Evolutionary conservation across 768 basidiomycete genomes (phyloP).

Genomic region (Boletus tomentosulus): DNA sequence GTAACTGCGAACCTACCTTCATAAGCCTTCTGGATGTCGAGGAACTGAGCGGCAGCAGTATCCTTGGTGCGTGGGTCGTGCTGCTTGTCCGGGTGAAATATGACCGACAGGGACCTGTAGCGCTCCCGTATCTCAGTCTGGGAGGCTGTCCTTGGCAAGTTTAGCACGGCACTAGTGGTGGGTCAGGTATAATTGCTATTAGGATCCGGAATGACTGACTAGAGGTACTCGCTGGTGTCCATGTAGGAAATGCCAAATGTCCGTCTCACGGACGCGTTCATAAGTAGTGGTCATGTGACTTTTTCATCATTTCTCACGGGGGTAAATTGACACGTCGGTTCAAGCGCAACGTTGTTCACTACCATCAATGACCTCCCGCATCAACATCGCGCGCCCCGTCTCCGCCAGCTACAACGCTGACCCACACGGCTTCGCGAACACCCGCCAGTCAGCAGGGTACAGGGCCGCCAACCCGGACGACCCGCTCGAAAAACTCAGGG

Average conservation of each 20-base stretch:
- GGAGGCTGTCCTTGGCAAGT: constrained; percentile 60
- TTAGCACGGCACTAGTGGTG: constrained; percentile 52
- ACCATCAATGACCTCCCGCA: constrained; percentile 70
- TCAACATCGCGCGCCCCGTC: constrained; percentile 75
- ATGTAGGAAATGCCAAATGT: background rate
- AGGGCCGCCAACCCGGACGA: constrained; percentile 78
- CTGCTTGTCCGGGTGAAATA: constrained; percentile 86
- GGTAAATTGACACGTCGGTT: constrained; percentile 22
- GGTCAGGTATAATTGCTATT: background rate
- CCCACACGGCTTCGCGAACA: constrained; percentile 78
- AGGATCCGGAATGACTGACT: constrained; percentile 19
- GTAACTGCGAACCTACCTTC: constrained; percentile 47
- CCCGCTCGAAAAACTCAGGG: constrained; percentile 73
- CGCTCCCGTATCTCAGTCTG: constrained; percentile 70
- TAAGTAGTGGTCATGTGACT: constrained; percentile 21
- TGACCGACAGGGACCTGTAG: constrained; percentile 65
- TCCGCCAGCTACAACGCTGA: constrained; percentile 57
- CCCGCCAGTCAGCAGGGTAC: constrained; percentile 65
- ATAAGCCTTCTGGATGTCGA: constrained; percentile 79
- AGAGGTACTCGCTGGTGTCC: constrained; percentile 10
- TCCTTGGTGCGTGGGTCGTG: constrained; percentile 50
- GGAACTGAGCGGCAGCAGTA: constrained; percentile 62
- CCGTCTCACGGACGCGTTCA: too few species aligned
- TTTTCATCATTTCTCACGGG: constrained; percentile 19
- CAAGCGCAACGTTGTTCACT: background rate